A percentile compares a stretch with the other conserved stretches of the same genome.
phyloP scores from a whole-genome alignment of 805 yeast genomes.

The Alloascoidea africana region DNA sequence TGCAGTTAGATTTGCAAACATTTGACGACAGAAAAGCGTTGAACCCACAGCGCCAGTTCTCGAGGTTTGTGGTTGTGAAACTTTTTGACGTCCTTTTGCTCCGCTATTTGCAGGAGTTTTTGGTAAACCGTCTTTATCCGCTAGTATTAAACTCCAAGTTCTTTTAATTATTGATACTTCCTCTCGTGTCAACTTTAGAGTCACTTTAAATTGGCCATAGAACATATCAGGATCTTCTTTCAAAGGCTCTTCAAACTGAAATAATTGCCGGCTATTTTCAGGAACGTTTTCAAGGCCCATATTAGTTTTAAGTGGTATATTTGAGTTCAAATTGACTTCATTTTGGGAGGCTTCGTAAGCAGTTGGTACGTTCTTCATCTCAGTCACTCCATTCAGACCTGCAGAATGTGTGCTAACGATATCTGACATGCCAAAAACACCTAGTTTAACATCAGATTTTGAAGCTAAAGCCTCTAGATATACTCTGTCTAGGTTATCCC shows the following conservation, averaged over 20 bases:
- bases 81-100: neutral
- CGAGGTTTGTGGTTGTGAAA: neutral
- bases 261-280: too few species aligned
- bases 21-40: conserved; percentile 60
- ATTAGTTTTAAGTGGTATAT: too few species aligned
- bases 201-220: neutral
- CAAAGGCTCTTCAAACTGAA: too few species aligned
- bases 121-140: neutral
- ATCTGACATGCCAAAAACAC: neutral
- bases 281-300: too few species aligned
- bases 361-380: neutral
- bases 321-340: neutral
- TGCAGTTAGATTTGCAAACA: conserved; percentile 51
- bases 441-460: too few species aligned
- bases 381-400: neutral
- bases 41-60: conserved; percentile 10
- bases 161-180: neutral
- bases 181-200: neutral
- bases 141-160: neutral
- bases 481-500: too few species aligned
- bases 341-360: neutral
- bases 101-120: too few species aligned
- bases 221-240: neutral
- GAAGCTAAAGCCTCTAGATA: too few species aligned
- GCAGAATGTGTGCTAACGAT: neutral